phyloP scores from a whole-genome alignment of 2,329 filamentous ascomycete species.

The Exophiala phaeomuriformis region DNA sequence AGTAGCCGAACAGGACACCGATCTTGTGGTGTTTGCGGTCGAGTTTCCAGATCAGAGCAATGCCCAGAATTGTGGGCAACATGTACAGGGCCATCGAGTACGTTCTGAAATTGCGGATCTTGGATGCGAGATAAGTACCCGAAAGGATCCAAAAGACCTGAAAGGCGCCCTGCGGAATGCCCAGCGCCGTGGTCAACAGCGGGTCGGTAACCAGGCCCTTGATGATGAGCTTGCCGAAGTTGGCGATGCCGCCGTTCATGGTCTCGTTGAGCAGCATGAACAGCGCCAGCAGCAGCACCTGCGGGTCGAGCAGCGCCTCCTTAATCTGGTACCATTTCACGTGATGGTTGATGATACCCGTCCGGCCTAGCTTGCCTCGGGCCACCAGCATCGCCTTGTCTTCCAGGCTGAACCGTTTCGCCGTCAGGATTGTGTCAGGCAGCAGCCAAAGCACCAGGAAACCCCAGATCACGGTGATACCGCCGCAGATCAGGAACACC shows the following conservation, averaged over 20 bases:
- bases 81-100: constrained; percentile 48
- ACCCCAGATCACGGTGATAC: constrained; percentile 12
- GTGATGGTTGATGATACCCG: constrained; percentile 19
- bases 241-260: constrained; percentile 32
- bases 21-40: constrained; percentile 34
- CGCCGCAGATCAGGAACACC: constrained; percentile 15
- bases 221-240: constrained; percentile 31
- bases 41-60: constrained; percentile 47
- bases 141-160: constrained; percentile 49
- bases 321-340: constrained; percentile 19
- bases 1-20: constrained; percentile 48
- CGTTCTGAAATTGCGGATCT: constrained; percentile 46
- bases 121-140: constrained; percentile 47
- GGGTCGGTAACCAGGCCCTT: constrained; percentile 42
- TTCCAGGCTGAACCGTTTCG: constrained; percentile 14
- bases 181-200: constrained; percentile 45
- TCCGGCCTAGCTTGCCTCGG: constrained; percentile 18
- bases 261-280: constrained; percentile 26
- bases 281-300: constrained; percentile 24
- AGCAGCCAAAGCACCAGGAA: constrained; percentile 35
- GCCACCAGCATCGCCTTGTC: constrained; percentile 20
- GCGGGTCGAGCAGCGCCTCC: constrained; percentile 24
- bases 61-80: constrained; percentile 46
- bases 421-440: constrained; percentile 40
- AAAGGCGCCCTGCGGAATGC: constrained; percentile 50